Percentiles rank a stretch among this genome's conserved stretches.
Evolutionary conservation across 768 basidiomycete species (phyloP).

Genomic region (Boletus reticulatus): DNA sequence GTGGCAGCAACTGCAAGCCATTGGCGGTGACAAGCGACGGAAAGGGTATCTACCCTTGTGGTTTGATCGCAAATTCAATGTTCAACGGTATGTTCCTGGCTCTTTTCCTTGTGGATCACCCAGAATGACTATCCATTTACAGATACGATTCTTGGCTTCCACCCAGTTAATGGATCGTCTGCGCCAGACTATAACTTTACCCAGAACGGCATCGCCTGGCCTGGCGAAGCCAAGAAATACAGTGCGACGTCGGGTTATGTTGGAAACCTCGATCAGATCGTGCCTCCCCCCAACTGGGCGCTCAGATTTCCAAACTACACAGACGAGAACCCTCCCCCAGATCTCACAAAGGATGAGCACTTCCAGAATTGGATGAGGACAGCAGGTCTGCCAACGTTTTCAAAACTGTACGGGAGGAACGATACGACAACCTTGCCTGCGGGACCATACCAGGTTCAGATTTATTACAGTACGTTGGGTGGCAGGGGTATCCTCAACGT

Average conservation of each 20-base stretch:
- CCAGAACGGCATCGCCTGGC: slow-evolving; percentile 87
- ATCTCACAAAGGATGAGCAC: slow-evolving; percentile 77
- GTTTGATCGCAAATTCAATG: slow-evolving; percentile 93
- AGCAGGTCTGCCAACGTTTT: slow-evolving; percentile 94
- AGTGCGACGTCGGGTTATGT: slow-evolving; percentile 52
- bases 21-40: slow-evolving; percentile 50
- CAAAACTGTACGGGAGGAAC: slow-evolving; percentile 92
- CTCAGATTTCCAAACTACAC: slow-evolving; percentile 74
- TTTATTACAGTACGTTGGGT: slow-evolving; percentile 66
- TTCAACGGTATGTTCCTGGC: slow-evolving; percentile 74
- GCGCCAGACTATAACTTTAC: slow-evolving; percentile 68
- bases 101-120: neutral
- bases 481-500: neutral
- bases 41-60: slow-evolving; percentile 87
- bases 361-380: slow-evolving; percentile 99
- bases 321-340: slow-evolving; percentile 58
- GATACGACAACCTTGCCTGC: slow-evolving; percentile 68
- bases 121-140: neutral
- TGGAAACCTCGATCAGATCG: slow-evolving; percentile 55
- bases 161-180: slow-evolving; percentile 42
- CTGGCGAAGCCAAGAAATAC: slow-evolving; percentile 92
- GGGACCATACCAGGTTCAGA: slow-evolving; percentile 72
- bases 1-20: slow-evolving; percentile 85
- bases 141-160: slow-evolving; percentile 80
- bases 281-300: slow-evolving; percentile 94